phyloP scores from a whole-genome alignment of 257 asterid genomes.

The Scutellaria galericulata region DNA sequence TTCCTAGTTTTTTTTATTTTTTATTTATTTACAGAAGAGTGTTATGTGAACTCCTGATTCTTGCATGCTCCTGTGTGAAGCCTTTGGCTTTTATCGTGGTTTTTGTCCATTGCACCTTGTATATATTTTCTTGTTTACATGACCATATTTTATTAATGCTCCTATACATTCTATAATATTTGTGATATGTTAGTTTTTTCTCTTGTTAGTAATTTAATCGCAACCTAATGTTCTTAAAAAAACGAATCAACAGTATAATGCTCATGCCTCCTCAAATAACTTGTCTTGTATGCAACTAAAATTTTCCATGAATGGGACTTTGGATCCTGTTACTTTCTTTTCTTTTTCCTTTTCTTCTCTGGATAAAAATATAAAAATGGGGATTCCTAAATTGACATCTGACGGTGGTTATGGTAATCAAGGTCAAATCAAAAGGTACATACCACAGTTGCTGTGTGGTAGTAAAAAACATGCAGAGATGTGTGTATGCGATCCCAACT shows the following conservation, averaged over 20 bases:
- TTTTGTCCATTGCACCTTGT: background rate
- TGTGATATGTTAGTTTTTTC: background rate
- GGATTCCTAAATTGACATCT: slow-evolving; percentile 36
- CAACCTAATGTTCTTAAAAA: background rate
- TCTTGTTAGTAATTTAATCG: background rate
- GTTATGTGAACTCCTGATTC: slow-evolving; percentile 16
- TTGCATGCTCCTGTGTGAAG: slow-evolving; percentile 24
- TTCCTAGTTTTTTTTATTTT: background rate
- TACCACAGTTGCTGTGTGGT: slow-evolving; percentile 93
- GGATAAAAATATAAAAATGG: slow-evolving; percentile 6
- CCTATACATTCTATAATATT: slow-evolving; percentile 7
- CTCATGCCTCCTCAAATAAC: slow-evolving; percentile 2
- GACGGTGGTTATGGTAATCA: slow-evolving; percentile 37
- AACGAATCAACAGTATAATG: background rate
- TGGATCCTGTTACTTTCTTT: background rate
- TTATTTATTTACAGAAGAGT: background rate
- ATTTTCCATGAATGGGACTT: background rate
- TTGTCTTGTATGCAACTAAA: slow-evolving; percentile 10
- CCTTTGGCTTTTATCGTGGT: background rate
- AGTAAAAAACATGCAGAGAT: slow-evolving; percentile 85
- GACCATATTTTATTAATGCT: slow-evolving; percentile 16
- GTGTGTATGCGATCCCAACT: slow-evolving; percentile 83
- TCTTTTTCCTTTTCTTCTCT: background rate
- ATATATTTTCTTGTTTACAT: background rate
- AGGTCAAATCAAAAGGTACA: slow-evolving; percentile 79